Conservation (phyloP, 805 yeast species). For the Metschnikowia similis region DNA sequence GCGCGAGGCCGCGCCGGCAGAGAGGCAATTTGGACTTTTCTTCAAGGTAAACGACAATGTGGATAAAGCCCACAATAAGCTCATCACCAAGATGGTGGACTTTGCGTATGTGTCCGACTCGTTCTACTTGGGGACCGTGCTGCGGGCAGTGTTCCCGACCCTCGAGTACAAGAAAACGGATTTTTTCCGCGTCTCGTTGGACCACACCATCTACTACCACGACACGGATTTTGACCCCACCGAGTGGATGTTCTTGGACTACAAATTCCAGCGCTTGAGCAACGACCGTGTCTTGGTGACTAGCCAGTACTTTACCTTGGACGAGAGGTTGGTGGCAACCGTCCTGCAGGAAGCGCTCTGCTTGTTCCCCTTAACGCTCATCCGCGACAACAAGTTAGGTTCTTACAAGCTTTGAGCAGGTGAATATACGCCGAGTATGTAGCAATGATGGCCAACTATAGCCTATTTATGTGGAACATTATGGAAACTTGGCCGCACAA, state of each 20-base stretch:
- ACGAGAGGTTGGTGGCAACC: constrained; percentile 27
- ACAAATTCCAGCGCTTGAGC: constrained; percentile 26
- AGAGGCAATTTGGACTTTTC: constrained; percentile 27
- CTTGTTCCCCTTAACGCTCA: constrained; percentile 12
- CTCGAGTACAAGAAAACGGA: constrained; percentile 11
- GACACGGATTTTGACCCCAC: constrained; percentile 34
- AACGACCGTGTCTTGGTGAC: constrained; percentile 33
- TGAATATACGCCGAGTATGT: too few species aligned
- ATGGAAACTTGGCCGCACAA: too few species aligned
- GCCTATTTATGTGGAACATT: too few species aligned
- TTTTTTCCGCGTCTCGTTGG: constrained; percentile 37
- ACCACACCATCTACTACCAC: constrained; percentile 34
- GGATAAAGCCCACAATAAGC: constrained; percentile 18
- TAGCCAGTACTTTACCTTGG: constrained; percentile 23
- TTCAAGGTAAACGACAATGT: constrained; percentile 27
- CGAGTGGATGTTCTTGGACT: constrained; percentile 34
- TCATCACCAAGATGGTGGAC: constrained; percentile 17
- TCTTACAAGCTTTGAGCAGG: constrained; percentile 13
- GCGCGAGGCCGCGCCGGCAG: constrained; percentile 16
- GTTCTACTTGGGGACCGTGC: constrained; percentile 26
- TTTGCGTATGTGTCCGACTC: constrained; percentile 30
- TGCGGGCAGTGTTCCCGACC: constrained; percentile 19
- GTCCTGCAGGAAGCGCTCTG: constrained; percentile 34
- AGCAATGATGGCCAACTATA: too few species aligned
- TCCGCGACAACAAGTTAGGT: constrained; percentile 8